Percentiles rank a stretch among this genome's conserved stretches.
These are phyloP conservation scores for Alopecurus myosuroides DNA, from an alignment of 176 grass and related monocot genomes.

Conservation along the genomic window DNA sequence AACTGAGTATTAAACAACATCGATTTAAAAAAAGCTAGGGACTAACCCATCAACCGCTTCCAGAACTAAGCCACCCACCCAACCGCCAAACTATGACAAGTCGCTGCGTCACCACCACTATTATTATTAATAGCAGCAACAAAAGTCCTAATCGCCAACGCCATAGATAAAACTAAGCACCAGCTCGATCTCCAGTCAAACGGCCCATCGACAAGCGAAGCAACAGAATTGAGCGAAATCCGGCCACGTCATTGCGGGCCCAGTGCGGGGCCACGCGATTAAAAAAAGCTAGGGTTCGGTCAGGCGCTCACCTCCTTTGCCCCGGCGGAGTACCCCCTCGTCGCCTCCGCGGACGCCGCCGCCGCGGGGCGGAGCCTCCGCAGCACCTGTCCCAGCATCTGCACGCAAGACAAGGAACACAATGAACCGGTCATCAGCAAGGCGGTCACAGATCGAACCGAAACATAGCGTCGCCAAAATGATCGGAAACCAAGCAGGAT, in stretches of 20 bases:
- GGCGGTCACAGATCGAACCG: neutral
- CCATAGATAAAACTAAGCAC: neutral
- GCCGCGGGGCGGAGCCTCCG: conserved; percentile 52
- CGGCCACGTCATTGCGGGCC: neutral
- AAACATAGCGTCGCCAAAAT: neutral
- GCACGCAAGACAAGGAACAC: neutral
- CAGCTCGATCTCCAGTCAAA: neutral
- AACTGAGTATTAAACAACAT: neutral
- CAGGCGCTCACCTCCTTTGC: conserved; percentile 65
- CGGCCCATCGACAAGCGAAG: neutral
- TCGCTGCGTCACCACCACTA: neutral
- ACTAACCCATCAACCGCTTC: neutral
- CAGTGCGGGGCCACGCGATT: neutral
- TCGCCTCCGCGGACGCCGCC: conserved; percentile 34
- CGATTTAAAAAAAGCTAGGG: neutral
- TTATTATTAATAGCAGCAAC: neutral
- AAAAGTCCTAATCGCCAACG: neutral
- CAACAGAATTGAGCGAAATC: neutral
- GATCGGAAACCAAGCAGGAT: neutral
- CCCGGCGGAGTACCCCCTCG: conserved; percentile 46
- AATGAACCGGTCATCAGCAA: neutral
- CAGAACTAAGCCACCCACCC: neutral
- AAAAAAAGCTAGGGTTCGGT: neutral
- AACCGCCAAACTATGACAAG: neutral
- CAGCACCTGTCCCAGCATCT: conserved; percentile 74